A percentile compares a stretch with the other conserved stretches of the same genome.
phyloP scores from a whole-genome alignment of 352 stramenopile genomes.

The Thraustochytrium sp. region DNA sequence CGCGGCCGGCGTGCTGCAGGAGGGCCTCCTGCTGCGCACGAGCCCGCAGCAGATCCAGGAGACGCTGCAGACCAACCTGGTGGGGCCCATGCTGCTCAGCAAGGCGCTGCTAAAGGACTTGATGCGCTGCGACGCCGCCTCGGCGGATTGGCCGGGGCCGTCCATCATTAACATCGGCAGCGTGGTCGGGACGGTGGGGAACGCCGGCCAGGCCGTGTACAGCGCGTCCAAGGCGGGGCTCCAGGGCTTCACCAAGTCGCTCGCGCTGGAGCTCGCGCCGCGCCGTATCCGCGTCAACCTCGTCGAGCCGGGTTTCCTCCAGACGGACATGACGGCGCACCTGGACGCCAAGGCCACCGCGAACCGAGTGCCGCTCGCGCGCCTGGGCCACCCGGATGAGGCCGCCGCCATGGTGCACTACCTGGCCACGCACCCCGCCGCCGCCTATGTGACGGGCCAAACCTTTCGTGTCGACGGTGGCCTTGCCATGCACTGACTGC shows the following conservation, averaged over 20 bases:
- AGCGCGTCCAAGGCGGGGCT: constrained; percentile 70
- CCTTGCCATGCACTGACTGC: background rate
- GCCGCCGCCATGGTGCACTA: background rate
- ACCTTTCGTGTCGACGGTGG: background rate
- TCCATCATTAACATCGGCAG: constrained; percentile 62
- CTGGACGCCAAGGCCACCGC: background rate
- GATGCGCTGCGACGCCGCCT: background rate
- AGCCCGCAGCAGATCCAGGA: background rate
- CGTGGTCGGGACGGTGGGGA: constrained; percentile 69
- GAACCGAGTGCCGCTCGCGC: background rate
- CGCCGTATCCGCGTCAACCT: constrained; percentile 76
- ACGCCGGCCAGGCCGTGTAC: constrained; percentile 69
- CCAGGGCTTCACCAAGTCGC: constrained; percentile 64
- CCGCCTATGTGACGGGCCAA: constrained; percentile 1
- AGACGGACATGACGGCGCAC: constrained; percentile 66
- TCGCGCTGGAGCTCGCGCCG: constrained; percentile 71
- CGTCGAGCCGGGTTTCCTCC: constrained; percentile 73
- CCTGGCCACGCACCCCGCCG: background rate
- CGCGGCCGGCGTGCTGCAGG: background rate
- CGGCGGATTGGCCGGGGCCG: background rate
- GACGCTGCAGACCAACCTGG: background rate
- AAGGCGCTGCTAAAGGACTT: background rate
- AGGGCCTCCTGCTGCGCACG: constrained; percentile 13
- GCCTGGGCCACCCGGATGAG: constrained; percentile 17
- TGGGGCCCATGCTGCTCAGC: constrained; percentile 3